Evolutionary conservation across 1,139 yeast species (phyloP), one percentile per base, ranked within the genome.

Genomic region (Candida labiduridarum): DNA sequence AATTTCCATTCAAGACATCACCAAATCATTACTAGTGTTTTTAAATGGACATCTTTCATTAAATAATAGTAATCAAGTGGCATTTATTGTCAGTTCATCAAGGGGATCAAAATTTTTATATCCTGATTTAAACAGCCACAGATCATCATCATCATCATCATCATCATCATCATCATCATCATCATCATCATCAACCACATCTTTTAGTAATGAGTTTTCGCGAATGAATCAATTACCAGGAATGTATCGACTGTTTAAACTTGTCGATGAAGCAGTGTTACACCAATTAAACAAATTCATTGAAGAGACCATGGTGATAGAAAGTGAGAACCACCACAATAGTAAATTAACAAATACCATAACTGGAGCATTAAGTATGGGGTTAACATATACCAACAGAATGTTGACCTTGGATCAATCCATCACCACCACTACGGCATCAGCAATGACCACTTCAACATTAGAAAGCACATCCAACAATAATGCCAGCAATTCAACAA

Each of bases 241-340:
- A 51, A 90, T 94, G 91, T 92, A 94, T 64, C 72, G 97, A 57
- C 96, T 90, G 64, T 94, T 94, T 62, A 78, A 89, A 54, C 78
- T 83, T 46, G 87, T 94, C 35, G 96, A 92, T 64, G 95, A 89
- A 50, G 74, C 85, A 0, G 85, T 92, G 1, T 66, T 90, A n/a
- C 78, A 78, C 40, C 85, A 84, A 49, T 65, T 92, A 38, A 80
- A 83, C 50, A 62, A 64, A 2, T 69, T 84, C 27, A 62, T 89
- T 19, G 63, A 66, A 7, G 68, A 72, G 9, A 35, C 30, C 3
- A 40, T 31, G 19, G 9, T 25, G 11, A 22, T 12, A 10, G 22
- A 14, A 15, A 18, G 11, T 11, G 22, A 22, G 9, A 25, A 4
- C 3, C 8, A 25, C 29, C 3, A 34, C 7, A 25, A 11, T 5